Conservation (phyloP, 2,329 filamentous ascomycete genomes). For the Colletotrichum echinochloae region DNA sequence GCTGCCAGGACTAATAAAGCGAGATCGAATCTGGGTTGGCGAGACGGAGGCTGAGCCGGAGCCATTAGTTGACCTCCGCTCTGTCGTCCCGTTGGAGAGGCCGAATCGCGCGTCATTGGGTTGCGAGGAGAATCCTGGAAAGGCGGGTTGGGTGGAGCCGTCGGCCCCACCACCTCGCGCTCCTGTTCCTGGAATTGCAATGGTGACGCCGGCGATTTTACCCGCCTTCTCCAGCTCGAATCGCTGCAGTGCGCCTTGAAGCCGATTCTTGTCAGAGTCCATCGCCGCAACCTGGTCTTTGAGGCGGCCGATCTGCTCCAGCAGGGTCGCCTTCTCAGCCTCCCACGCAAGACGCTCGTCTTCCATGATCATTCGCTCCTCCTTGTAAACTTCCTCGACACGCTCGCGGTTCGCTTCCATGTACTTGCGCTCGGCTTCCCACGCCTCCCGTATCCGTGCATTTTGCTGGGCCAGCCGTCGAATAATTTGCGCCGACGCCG, state of each 20-base stretch:
- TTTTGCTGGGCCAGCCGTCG: conserved; percentile 58
- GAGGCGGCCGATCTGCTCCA: conserved; percentile 56
- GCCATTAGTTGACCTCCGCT: conserved; percentile 37
- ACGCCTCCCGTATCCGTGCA: conserved; percentile 59
- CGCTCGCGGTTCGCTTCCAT: conserved; percentile 65
- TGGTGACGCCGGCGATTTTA: conserved; percentile 40
- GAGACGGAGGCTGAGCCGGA: conserved; percentile 42
- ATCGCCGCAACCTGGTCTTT: conserved; percentile 53
- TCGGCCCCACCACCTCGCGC: conserved; percentile 36
- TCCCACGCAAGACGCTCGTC: conserved; percentile 62
- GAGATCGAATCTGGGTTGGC: conserved; percentile 37
- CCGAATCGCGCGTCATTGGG: conserved; percentile 41
- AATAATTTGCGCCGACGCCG: conserved; percentile 51
- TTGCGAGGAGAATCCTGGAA: conserved; percentile 45
- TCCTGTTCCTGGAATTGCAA: conserved; percentile 38
- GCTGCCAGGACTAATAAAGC: conserved; percentile 46
- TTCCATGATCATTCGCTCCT: conserved; percentile 66
- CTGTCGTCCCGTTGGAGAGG: conserved; percentile 32
- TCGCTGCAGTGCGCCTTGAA: conserved; percentile 37
- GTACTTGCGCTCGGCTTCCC: conserved; percentile 66
- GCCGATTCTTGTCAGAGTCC: conserved; percentile 51
- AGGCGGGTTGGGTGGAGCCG: conserved; percentile 37
- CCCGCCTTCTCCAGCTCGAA: conserved; percentile 40
- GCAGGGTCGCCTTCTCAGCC: conserved; percentile 56
- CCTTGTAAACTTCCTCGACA: conserved; percentile 67